Base-by-base conservation (phyloP, 768 basidiomycete species). In the Steccherinum ochraceum region DNA sequence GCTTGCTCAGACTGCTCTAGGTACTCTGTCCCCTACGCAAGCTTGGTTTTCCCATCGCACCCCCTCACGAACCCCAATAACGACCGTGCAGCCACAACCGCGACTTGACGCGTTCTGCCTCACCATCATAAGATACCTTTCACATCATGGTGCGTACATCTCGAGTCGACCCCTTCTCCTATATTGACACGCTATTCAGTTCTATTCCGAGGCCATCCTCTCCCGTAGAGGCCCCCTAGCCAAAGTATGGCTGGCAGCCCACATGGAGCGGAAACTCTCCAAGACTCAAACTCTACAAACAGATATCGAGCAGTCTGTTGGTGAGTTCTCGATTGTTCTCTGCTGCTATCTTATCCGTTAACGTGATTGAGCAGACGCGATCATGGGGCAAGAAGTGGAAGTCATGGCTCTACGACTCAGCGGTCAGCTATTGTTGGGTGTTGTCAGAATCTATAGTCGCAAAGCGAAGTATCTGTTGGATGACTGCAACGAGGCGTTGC, bases 161-260 rank as follows among this genome's bases (percentile, higher is more conserved):
- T 30, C 39, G 18, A 30, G 39, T 19, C 19, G n/a, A 19, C 24
- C 25, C 30, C 25, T 21, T 13, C 1, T 2, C 23, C 2, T 25
- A 20, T 25, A 16, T 12, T 2, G 5, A 19, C 12, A 10, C 44
- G 16, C 18, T 21, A 3, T 26, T 7, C 51, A 90, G 90, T 93
- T 93, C 67, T 94, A 91, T 65, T 93, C 92, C 46, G 93, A 96
- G 65, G 85, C 91, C 27, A 92, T 98, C 68, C 78, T 96, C 58
- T 91, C 92, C 43, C 86, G 93, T 60, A 86, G 92, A 50, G 94
- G 95, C 41, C 91, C 95, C 3, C 75, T 99, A 35, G 95, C 93
- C 27, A 91, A 86, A 72, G 93, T 99, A 75, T 99, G 96, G 96
- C 86, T 99, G 49, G 94, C 95, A 40, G 95, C 96, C 1, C 95